phyloP scores from a whole-genome alignment of 2,329 filamentous ascomycete genomes.

The Colletotrichum sp. region DNA sequence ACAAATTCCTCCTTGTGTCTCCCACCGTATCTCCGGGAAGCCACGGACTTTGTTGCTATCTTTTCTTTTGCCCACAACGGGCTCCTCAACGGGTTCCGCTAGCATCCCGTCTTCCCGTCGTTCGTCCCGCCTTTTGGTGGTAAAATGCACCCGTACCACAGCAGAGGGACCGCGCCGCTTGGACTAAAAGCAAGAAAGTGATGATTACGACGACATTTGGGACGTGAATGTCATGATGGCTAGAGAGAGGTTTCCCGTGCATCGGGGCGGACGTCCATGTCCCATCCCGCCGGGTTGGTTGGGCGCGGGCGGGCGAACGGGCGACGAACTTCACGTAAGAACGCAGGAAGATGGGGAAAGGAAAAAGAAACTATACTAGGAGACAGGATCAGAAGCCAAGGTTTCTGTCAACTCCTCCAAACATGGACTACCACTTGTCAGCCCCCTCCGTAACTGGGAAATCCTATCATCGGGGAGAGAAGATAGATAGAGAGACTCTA shows the following conservation, averaged over 20 bases:
- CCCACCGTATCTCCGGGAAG: neutral
- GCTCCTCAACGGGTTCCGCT: constrained; percentile 14
- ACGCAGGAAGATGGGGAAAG: neutral
- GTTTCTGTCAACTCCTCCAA: neutral
- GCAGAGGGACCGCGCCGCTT: neutral
- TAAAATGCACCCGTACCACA: neutral
- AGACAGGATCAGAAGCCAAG: neutral
- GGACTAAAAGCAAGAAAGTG: neutral
- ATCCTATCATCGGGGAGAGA: neutral
- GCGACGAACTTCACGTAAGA: neutral
- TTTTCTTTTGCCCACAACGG: neutral
- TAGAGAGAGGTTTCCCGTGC: neutral
- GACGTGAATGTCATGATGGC: neutral
- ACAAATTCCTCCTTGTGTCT: neutral
- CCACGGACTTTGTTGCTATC: neutral
- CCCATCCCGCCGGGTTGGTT: neutral
- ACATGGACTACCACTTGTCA: neutral
- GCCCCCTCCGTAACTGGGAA: neutral
- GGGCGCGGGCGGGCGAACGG: neutral
- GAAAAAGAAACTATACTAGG: neutral
- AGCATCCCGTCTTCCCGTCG: constrained; percentile 18
- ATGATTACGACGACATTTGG: neutral
- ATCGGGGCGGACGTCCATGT: neutral
- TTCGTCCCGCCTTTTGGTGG: neutral
- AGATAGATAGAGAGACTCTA: neutral